Evolutionary conservation across 2,329 filamentous ascomycete genomes (phyloP).

Genomic region (Alternaria infectoria): DNA sequence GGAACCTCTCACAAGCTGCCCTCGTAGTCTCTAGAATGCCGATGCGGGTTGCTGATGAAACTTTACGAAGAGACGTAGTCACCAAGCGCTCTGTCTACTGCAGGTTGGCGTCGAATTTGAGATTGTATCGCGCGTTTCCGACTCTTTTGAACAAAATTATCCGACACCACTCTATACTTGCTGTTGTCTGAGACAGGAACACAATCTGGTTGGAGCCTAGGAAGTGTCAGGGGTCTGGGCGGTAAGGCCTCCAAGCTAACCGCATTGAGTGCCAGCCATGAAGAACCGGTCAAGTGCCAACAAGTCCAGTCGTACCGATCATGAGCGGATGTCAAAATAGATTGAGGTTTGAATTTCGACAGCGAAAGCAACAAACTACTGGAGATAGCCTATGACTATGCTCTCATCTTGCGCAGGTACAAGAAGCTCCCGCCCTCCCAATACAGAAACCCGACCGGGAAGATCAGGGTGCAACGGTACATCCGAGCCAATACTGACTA

Average conservation of each 20-base stretch:
- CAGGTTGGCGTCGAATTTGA: not conserved
- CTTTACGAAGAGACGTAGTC: not conserved
- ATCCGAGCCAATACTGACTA: not conserved
- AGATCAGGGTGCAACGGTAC: not conserved
- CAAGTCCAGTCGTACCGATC: not conserved
- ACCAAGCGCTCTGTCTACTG: not conserved
- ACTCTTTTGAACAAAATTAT: not conserved
- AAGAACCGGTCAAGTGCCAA: constrained; percentile 1
- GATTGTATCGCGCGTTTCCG: not conserved
- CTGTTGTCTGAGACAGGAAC: not conserved
- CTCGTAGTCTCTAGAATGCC: not conserved
- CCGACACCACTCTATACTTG: not conserved
- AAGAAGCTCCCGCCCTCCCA: not conserved
- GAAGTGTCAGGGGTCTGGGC: not conserved
- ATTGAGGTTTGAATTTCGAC: not conserved
- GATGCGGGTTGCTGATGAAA: not conserved
- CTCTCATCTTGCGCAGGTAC: not conserved
- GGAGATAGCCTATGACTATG: not conserved
- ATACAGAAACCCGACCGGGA: not conserved
- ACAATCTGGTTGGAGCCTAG: not conserved
- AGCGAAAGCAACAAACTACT: not conserved
- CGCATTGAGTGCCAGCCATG: not conserved
- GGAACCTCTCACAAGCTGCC: not conserved
- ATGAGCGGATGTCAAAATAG: not conserved
- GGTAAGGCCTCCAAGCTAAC: constrained; percentile 4